Conservation (phyloP, 108 stramenopile genomes). For the Conticribra guillardii region DNA sequence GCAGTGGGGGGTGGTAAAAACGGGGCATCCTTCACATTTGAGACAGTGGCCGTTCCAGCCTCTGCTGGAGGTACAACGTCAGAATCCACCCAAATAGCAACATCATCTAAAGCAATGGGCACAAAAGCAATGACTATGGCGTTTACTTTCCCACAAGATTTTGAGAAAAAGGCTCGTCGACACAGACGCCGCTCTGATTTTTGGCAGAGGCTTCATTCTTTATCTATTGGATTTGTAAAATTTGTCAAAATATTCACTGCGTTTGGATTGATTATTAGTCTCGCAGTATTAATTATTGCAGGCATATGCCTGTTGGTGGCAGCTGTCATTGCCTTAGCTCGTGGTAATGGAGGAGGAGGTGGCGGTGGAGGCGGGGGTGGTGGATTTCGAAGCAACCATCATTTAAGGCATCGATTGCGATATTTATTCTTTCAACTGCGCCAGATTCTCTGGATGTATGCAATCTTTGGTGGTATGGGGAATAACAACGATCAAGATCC, state of each 20-base stretch:
- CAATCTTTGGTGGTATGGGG: conserved; percentile 70
- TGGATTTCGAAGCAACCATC: conserved; percentile 35
- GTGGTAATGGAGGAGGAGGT: conserved; percentile 53
- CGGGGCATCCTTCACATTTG: conserved; percentile 81
- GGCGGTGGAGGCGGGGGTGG: conserved; percentile 18
- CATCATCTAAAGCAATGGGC: too few relatives aligned
- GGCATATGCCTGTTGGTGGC: conserved; percentile 70
- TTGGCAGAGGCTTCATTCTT: conserved; percentile 21
- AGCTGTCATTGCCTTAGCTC: conserved; percentile 72
- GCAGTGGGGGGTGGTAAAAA: conserved; percentile 71
- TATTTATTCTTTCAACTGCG: conserved; percentile 64
- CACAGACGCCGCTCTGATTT: conserved; percentile 49
- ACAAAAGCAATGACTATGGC: conserved; percentile 61
- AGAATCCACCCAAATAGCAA: too few relatives aligned
- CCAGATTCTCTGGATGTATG: conserved; percentile 84
- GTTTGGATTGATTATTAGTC: conserved; percentile 81
- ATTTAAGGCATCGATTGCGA: conserved; percentile 59
- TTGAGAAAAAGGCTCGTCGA: conserved; percentile 54
- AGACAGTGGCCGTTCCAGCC: conserved; percentile 39
- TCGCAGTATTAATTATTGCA: conserved; percentile 67
- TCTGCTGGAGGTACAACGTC: too few relatives aligned
- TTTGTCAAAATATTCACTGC: conserved; percentile 70
- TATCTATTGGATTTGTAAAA: conserved; percentile 41
- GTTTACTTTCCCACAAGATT: conserved; percentile 83
- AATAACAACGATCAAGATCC: conserved; percentile 58